A percentile compares a stretch with the other conserved stretches of the same genome.
Conservation (phyloP, 176 grass and related monocot genomes). For the Carex kokanica region DNA sequence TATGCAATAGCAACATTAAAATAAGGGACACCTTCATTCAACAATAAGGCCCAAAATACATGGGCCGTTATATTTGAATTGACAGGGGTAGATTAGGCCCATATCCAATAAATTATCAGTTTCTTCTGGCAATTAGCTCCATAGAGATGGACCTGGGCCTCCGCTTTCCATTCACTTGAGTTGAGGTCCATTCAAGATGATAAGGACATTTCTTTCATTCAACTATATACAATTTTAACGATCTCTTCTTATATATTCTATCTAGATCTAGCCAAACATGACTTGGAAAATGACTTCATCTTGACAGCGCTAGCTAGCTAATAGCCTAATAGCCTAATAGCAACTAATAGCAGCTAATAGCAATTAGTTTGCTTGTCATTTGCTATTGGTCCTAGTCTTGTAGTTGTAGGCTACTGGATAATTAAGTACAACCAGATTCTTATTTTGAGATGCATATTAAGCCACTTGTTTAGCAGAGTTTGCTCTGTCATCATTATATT, state of each 20-base stretch:
- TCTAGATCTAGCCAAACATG: background rate
- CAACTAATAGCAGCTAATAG: too few species aligned
- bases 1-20: background rate
- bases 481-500: background rate
- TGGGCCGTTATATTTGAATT: background rate
- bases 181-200: too few species aligned
- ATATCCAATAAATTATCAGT: background rate
- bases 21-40: too few species aligned
- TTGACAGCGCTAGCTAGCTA: background rate
- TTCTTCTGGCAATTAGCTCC: background rate
- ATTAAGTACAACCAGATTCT: slow-evolving; percentile 9
- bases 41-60: background rate
- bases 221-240: background rate
- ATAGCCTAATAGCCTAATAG: too few species aligned
- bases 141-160: background rate
- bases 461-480: background rate
- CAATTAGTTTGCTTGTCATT: slow-evolving; percentile 1
- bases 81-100: background rate
- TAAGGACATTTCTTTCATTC: background rate
- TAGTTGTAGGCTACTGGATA: background rate
- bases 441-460: background rate
- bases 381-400: background rate
- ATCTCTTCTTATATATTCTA: background rate
- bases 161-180: too few species aligned
- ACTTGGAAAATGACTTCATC: background rate